phyloP scores from a whole-genome alignment of 83 land plant genomes.

The Larix sibirica region DNA sequence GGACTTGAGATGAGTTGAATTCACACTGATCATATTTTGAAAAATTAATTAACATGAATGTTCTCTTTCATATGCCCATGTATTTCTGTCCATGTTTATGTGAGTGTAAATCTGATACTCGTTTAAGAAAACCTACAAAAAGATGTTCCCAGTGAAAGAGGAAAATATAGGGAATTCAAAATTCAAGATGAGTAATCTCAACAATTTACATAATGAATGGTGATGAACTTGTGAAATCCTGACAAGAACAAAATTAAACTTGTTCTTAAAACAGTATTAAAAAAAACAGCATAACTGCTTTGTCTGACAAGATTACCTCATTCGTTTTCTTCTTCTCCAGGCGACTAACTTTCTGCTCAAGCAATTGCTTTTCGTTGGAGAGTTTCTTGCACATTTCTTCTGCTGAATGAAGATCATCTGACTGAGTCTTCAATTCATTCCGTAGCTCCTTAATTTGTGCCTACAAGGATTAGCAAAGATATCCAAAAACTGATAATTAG shows the following conservation, averaged over 20 bases:
- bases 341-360: constrained; percentile 79
- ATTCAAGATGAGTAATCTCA: neutral
- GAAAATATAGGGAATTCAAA: neutral
- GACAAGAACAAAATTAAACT: neutral
- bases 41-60: too few species aligned
- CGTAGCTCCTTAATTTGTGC: constrained; percentile 53
- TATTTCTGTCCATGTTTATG: too few species aligned
- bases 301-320: constrained; percentile 44
- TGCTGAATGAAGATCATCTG: constrained; percentile 54
- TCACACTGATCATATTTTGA: too few species aligned
- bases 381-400: constrained; percentile 66
- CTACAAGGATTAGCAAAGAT: neutral
- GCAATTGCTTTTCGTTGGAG: constrained; percentile 65
- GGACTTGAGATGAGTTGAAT: too few species aligned
- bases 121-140: neutral
- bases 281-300: neutral
- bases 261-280: neutral
- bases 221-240: neutral
- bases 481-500: neutral
- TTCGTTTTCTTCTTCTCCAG: constrained; percentile 70
- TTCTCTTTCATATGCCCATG: too few species aligned
- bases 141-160: neutral
- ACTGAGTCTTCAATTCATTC: constrained; percentile 60
- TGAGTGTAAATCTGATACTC: too few species aligned
- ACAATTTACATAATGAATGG: neutral